phyloP scores from a whole-genome alignment of 2,329 filamentous ascomycete genomes.

The Berkeleyomyces basicola region DNA sequence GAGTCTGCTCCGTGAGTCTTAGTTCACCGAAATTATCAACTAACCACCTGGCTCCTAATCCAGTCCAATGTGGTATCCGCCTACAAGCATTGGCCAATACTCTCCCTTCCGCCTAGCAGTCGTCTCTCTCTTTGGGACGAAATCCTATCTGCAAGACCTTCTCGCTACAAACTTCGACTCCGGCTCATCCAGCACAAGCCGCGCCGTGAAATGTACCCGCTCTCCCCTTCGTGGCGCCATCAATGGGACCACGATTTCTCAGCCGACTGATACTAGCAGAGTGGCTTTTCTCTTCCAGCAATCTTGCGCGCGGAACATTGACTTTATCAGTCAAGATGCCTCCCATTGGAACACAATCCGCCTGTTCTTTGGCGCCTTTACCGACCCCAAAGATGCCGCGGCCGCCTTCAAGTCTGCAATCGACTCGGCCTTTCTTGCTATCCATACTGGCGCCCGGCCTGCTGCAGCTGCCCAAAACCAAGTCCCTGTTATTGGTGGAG shows the following conservation, averaged over 20 bases:
- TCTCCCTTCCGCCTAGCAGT: slow-evolving; percentile 11
- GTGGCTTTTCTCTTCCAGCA: slow-evolving; percentile 7
- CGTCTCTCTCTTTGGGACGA: slow-evolving; percentile 8
- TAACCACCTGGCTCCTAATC: not conserved
- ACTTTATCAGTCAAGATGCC: not conserved
- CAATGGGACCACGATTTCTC: not conserved
- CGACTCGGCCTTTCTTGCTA: slow-evolving; percentile 10
- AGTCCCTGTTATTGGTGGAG: slow-evolving; percentile 11
- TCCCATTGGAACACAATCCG: slow-evolving; percentile 7
- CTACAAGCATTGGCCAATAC: slow-evolving; percentile 9
- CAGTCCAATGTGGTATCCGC: not conserved
- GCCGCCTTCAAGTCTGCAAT: slow-evolving; percentile 8
- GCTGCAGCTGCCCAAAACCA: not conserved
- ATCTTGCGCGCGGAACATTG: slow-evolving; percentile 6
- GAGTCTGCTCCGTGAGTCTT: not conserved
- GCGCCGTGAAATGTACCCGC: not conserved
- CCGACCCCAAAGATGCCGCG: not conserved
- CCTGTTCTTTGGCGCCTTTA: slow-evolving; percentile 9
- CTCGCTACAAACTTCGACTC: slow-evolving; percentile 8
- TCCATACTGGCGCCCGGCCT: slow-evolving; percentile 1
- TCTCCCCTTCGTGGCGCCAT: slow-evolving; percentile 8
- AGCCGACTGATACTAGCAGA: slow-evolving; percentile 9
- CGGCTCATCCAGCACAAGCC: not conserved
- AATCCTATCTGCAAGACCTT: slow-evolving; percentile 7
- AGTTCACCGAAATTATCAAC: not conserved